phyloP scores from a whole-genome alignment of 2,329 filamentous ascomycete species.

The Stagonosporopsis cucurbitacearum region DNA sequence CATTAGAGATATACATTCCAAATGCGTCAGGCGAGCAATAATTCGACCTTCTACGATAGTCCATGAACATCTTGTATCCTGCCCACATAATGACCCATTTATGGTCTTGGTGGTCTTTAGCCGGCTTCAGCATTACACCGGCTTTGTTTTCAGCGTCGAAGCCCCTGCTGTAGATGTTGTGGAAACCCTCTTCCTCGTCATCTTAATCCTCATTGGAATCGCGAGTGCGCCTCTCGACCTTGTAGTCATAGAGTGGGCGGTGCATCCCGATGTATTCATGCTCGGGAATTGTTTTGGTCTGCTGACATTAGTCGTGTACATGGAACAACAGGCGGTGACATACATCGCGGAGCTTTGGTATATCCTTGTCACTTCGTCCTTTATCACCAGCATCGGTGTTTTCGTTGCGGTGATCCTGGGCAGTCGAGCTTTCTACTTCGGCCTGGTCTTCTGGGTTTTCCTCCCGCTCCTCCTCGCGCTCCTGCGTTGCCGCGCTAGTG shows the following conservation, averaged over 20 bases:
- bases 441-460: not conserved
- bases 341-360: constrained; percentile 3
- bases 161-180: constrained; percentile 7
- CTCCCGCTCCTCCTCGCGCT: not conserved
- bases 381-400: not conserved
- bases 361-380: not conserved
- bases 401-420: not conserved
- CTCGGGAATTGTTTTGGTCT: constrained; percentile 1
- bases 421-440: not conserved
- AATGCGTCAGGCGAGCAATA: constrained; percentile 27
- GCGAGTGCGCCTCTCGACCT: constrained; percentile 2
- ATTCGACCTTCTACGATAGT: constrained; percentile 6
- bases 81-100: constrained; percentile 24
- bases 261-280: constrained; percentile 16
- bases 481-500: constrained; percentile 3
- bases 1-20: constrained; percentile 27
- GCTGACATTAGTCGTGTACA: not conserved
- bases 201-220: not conserved
- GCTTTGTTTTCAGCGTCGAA: constrained; percentile 8
- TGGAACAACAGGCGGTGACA: not conserved
- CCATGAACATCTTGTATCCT: constrained; percentile 16
- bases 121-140: constrained; percentile 12
- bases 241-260: constrained; percentile 10
- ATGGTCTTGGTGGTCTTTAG: constrained; percentile 11
- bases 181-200: constrained; percentile 11